phyloP scores from a whole-genome alignment of 345 rosid genomes.

The Lepidium aucheri region DNA sequence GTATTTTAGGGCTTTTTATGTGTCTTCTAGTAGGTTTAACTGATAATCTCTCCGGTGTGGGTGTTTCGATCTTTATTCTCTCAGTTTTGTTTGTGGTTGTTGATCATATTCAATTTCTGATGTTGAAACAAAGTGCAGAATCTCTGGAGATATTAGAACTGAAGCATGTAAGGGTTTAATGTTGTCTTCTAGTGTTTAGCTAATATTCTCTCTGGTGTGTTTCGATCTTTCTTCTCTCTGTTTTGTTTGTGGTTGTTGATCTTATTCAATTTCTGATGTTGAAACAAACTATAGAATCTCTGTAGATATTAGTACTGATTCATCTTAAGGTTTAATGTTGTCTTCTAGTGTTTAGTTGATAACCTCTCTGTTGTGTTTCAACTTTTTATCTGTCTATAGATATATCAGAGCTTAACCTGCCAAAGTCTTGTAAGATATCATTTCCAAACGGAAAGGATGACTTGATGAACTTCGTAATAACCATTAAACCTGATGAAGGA shows the following conservation, averaged over 20 bases:
- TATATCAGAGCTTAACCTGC: constrained; percentile 63
- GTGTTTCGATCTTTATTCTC: background rate
- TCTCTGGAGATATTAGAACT: too few species aligned
- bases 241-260: background rate
- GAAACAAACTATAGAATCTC: too few species aligned
- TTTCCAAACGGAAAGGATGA: constrained; percentile 71
- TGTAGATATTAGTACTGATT: too few species aligned
- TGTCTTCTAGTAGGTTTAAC: background rate
- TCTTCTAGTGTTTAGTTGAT: background rate
- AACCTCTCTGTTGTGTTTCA: background rate
- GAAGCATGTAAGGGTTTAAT: too few species aligned
- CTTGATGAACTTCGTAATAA: constrained; percentile 67
- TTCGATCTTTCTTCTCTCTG: too few species aligned
- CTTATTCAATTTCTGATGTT: too few species aligned
- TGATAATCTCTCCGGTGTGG: background rate
- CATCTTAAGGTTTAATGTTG: too few species aligned
- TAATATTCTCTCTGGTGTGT: background rate
- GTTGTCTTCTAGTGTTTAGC: too few species aligned
- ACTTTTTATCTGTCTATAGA: constrained; percentile 31
- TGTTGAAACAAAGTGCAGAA: too few species aligned
- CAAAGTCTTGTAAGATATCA: constrained; percentile 43
- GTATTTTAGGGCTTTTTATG: background rate
- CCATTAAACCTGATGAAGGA: constrained; percentile 70
- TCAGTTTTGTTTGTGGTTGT: background rate
- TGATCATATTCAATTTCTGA: too few species aligned